Conservation (phyloP, 352 stramenopile genomes). For the Phytopythium litorale region DNA sequence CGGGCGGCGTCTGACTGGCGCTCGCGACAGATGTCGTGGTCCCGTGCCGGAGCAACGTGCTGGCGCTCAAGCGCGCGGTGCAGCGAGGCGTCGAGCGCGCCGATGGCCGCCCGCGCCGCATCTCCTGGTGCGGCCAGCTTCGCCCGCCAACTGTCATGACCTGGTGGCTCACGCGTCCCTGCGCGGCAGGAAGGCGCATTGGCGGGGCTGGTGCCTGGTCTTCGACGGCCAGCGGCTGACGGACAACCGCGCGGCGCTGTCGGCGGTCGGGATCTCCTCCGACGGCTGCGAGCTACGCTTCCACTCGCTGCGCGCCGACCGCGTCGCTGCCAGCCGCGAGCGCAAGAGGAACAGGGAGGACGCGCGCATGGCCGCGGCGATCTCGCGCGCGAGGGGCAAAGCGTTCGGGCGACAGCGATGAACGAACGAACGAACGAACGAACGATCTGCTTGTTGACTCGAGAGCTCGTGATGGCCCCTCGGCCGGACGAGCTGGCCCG, state of each 20-base stretch:
- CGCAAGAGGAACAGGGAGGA: neutral
- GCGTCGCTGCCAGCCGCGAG: neutral
- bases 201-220: slow-evolving; percentile 16
- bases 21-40: slow-evolving; percentile 10
- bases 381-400: neutral
- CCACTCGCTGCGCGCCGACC: slow-evolving; percentile 6
- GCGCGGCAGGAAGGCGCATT: slow-evolving; percentile 12
- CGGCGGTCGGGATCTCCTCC: slow-evolving; percentile 4
- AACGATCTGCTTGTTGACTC: neutral
- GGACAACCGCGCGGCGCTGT: slow-evolving; percentile 10
- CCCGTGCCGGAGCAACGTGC: slow-evolving; percentile 5
- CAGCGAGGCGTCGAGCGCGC: neutral
- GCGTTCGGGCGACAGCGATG: neutral
- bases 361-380: neutral
- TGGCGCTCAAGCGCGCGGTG: slow-evolving; percentile 2
- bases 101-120: neutral
- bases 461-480: neutral
- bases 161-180: neutral
- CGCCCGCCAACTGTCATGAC: neutral
- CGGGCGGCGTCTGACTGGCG: neutral
- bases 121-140: slow-evolving; percentile 1
- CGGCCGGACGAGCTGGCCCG: neutral
- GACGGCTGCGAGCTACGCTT: slow-evolving; percentile 12
- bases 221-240: slow-evolving; percentile 10
- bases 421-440: neutral